These are phyloP conservation scores for Aureobasidium melanogenum DNA, from an alignment of 2,329 filamentous ascomycete genomes.

Conservation along the genomic window DNA sequence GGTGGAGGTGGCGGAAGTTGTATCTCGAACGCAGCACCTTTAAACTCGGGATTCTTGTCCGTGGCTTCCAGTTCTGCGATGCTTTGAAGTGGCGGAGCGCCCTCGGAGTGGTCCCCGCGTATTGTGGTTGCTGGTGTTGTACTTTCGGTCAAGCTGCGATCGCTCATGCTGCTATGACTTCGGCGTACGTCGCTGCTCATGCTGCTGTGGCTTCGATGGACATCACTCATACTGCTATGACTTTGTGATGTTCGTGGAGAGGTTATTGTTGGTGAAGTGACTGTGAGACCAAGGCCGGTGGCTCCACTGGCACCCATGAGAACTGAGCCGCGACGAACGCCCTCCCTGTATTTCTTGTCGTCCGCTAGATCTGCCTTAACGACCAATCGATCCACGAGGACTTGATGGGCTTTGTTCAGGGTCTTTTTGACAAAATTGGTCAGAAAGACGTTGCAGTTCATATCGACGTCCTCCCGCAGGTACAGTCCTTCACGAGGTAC, in stretches of 20 bases:
- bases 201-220: background rate
- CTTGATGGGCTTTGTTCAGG: constrained; percentile 64
- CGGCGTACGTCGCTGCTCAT: background rate
- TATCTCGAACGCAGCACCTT: background rate
- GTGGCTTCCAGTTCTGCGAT: background rate
- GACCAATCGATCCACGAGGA: constrained; percentile 50
- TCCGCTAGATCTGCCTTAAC: constrained; percentile 15
- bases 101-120: background rate
- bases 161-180: constrained; percentile 8
- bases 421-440: constrained; percentile 73
- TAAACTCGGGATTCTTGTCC: background rate
- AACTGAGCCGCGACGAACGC: background rate
- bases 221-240: background rate
- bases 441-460: constrained; percentile 72
- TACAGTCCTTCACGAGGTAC: constrained; percentile 64
- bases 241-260: background rate
- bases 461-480: constrained; percentile 75
- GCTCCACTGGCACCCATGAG: background rate
- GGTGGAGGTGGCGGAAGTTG: background rate
- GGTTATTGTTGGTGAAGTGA: background rate
- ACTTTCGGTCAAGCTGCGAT: background rate
- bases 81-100: background rate
- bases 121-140: background rate
- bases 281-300: background rate
- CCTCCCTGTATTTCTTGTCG: constrained; percentile 12